phyloP scores from a whole-genome alignment of 768 basidiomycete genomes.

The Leccinum boreale region DNA sequence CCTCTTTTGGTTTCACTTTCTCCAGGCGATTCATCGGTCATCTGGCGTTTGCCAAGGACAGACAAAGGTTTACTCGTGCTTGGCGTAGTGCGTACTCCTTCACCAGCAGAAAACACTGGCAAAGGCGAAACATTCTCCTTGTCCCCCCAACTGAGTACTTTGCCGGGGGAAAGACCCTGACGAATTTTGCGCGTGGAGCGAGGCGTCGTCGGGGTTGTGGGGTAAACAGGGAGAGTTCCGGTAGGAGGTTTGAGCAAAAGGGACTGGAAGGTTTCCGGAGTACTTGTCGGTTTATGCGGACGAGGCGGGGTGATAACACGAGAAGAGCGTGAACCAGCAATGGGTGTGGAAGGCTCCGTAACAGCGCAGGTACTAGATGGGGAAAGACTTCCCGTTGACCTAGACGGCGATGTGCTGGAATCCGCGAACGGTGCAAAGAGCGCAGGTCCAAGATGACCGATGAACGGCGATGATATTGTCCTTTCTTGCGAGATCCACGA shows the following conservation, averaged over 20 bases:
- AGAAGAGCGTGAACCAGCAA: constrained; percentile 11
- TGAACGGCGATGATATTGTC: constrained; percentile 15
- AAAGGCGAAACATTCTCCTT: constrained; percentile 63
- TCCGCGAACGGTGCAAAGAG: constrained; percentile 16
- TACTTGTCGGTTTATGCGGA: constrained; percentile 34
- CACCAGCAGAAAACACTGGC: constrained; percentile 37
- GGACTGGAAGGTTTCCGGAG: constrained; percentile 32
- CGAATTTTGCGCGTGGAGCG: constrained; percentile 20
- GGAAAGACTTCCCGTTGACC: constrained; percentile 2
- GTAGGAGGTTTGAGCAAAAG: constrained; percentile 26
- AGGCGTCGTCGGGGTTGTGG: constrained; percentile 33
- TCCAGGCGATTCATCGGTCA: constrained; percentile 34
- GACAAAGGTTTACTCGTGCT: constrained; percentile 20
- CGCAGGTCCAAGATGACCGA: constrained; percentile 29
- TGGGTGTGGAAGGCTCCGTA: constrained; percentile 30
- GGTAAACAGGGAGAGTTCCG: constrained; percentile 24
- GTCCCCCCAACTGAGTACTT: constrained; percentile 37
- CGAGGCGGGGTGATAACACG: constrained; percentile 34
- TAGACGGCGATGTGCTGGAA: constrained; percentile 2
- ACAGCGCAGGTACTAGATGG: neutral
- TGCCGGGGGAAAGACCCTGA: constrained; percentile 33
- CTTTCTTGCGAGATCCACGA: neutral
- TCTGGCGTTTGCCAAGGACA: constrained; percentile 44
- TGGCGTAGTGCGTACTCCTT: constrained; percentile 42
- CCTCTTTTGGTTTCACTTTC: constrained; percentile 26